Conservation (phyloP, 1,284 basidiomycete genomes). For the Ustilago shanxiensis region DNA sequence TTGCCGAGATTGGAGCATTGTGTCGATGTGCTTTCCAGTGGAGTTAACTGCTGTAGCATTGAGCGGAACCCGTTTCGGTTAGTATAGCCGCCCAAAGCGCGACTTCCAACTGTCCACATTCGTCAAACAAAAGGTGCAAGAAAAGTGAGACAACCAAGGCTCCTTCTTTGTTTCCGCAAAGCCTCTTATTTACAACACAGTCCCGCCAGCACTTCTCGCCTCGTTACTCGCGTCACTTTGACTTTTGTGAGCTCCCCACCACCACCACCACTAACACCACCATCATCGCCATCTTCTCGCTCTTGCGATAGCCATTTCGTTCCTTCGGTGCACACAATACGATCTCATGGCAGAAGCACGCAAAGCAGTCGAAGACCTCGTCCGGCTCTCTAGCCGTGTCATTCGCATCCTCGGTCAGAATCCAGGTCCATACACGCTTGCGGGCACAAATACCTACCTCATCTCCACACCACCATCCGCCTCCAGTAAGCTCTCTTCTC, state of each 20-base stretch:
- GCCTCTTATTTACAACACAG: too few relatives aligned
- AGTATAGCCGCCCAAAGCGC: conserved; percentile 3
- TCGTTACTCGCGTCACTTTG: conserved; percentile 2
- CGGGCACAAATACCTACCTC: conserved; percentile 92
- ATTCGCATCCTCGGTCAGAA: conserved; percentile 77
- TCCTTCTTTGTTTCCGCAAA: conserved; percentile 1
- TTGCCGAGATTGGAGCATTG: not conserved
- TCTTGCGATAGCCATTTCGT: not conserved
- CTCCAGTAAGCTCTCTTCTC: conserved; percentile 72
- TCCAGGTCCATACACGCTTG: conserved; percentile 89
- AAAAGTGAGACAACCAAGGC: not conserved
- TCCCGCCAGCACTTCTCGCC: not conserved
- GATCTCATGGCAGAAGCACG: conserved; percentile 54
- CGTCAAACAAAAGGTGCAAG: not conserved
- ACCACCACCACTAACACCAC: not conserved
- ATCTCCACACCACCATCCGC: conserved; percentile 73
- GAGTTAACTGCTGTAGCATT: too few relatives aligned
- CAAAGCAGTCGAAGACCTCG: conserved; percentile 47
- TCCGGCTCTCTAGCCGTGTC: conserved; percentile 46
- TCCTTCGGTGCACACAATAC: not conserved
- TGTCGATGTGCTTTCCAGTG: not conserved
- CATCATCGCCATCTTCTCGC: not conserved
- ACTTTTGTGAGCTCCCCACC: not conserved
- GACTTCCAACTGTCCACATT: not conserved
- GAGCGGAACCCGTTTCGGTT: not conserved